A percentile compares a stretch with the other conserved stretches of the same genome.
These are phyloP conservation scores for Zoysia matrella DNA, from an alignment of 202 grass and related monocot species.

Conservation along the genomic window DNA sequence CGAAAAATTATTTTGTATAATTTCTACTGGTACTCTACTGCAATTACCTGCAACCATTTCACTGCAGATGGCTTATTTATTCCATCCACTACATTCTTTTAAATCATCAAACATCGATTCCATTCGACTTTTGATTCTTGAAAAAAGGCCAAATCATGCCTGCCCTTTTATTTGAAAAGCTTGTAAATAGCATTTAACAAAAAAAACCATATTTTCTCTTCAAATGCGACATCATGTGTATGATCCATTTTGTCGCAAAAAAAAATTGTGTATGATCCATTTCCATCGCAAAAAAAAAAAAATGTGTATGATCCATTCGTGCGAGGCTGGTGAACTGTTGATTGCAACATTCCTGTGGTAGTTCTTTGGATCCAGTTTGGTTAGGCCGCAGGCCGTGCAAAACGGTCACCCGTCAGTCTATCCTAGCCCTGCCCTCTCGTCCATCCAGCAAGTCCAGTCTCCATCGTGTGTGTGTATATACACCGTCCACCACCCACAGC, in stretches of 20 bases:
- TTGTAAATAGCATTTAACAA: background rate
- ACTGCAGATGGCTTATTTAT: background rate
- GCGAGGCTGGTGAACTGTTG: background rate
- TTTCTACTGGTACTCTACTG: background rate
- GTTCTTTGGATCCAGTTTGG: slow-evolving; percentile 21
- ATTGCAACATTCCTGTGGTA: background rate
- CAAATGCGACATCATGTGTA: background rate
- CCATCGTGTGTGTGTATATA: slow-evolving; percentile 13
- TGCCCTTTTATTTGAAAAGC: background rate
- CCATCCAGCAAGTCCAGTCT: slow-evolving; percentile 5
- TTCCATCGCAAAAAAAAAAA: too few species aligned
- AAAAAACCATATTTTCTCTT: background rate
- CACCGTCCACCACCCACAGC: slow-evolving; percentile 5
- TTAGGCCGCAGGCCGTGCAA: slow-evolving; percentile 26
- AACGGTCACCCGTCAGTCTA: slow-evolving; percentile 31
- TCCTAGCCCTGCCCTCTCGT: background rate
- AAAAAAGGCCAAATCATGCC: background rate
- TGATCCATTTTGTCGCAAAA: too few species aligned
- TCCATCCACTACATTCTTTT: background rate
- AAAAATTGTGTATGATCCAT: too few species aligned
- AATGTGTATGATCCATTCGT: too few species aligned
- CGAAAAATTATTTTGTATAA: background rate
- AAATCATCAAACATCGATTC: background rate
- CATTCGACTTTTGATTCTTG: background rate
- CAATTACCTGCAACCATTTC: background rate